These are phyloP conservation scores for Phialocephala sp. DNA, from an alignment of 2,329 filamentous ascomycete genomes.

Conservation along the genomic window DNA sequence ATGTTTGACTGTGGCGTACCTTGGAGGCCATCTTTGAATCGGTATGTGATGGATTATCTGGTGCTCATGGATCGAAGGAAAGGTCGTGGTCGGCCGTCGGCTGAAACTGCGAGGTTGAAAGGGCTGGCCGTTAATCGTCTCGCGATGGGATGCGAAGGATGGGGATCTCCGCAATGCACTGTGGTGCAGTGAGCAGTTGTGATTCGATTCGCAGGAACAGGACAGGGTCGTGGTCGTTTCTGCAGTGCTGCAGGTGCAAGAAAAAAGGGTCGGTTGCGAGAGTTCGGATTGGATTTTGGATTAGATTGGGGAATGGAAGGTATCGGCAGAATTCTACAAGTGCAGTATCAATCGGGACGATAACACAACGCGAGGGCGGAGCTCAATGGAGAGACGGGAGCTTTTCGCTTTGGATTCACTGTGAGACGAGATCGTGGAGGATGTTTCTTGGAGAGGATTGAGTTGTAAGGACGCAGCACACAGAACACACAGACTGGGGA, in stretches of 20 bases:
- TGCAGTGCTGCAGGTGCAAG: neutral
- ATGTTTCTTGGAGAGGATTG: constrained; percentile 9
- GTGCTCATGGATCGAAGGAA: constrained; percentile 30
- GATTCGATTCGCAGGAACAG: constrained; percentile 8
- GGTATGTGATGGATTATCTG: constrained; percentile 26
- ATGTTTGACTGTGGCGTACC: constrained; percentile 35
- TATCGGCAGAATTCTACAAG: constrained; percentile 14
- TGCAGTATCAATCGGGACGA: constrained; percentile 7
- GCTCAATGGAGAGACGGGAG: constrained; percentile 8
- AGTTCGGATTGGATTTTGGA: neutral
- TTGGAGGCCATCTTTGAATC: constrained; percentile 46
- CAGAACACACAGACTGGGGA: neutral
- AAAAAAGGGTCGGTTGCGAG: constrained; percentile 1
- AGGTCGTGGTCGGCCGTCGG: constrained; percentile 23
- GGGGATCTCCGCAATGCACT: constrained; percentile 5
- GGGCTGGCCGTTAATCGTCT: constrained; percentile 12
- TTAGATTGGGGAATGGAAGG: neutral
- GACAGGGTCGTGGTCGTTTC: constrained; percentile 1
- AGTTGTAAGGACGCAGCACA: constrained; percentile 3
- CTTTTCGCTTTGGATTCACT: constrained; percentile 4
- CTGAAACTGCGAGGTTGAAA: constrained; percentile 23
- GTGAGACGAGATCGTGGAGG: constrained; percentile 7
- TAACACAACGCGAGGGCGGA: neutral
- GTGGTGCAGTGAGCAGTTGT: constrained; percentile 11
- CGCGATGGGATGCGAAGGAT: constrained; percentile 12